phyloP scores from a whole-genome alignment of 169 alveolate species.

The Amoebophrya sp. region DNA sequence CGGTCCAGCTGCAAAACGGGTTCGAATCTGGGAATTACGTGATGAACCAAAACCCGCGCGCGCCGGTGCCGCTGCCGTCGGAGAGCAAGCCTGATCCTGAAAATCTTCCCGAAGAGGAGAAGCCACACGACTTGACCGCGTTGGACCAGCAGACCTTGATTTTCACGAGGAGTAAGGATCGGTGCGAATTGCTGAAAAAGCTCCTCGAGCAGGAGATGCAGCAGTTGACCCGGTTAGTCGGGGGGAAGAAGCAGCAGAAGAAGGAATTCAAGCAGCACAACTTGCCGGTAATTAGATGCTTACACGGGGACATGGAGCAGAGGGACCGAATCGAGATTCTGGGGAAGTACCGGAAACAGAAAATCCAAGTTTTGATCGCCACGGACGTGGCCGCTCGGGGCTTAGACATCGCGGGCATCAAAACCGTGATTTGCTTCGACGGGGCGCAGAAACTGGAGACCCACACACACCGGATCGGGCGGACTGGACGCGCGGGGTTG shows the following conservation, averaged over 20 bases:
- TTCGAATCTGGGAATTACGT: too few species aligned
- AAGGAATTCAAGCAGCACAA: too few species aligned
- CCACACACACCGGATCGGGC: slow-evolving; percentile 26
- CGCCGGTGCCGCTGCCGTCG: too few species aligned
- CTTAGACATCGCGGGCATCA: slow-evolving; percentile 79
- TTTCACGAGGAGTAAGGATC: not conserved
- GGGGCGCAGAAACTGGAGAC: slow-evolving; percentile 78
- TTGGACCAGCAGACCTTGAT: not conserved
- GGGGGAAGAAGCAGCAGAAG: too few species aligned
- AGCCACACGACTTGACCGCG: too few species aligned
- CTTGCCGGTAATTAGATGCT: not conserved
- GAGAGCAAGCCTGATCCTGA: too few species aligned
- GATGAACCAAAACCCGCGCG: too few species aligned
- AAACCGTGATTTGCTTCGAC: slow-evolving; percentile 86
- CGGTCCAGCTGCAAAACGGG: too few species aligned
- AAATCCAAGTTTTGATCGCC: slow-evolving; percentile 62
- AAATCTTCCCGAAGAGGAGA: too few species aligned
- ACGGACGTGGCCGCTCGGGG: slow-evolving; percentile 56
- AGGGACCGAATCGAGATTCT: slow-evolving; percentile 40
- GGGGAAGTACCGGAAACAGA: slow-evolving; percentile 57
- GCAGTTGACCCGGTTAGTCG: too few species aligned
- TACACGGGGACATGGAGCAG: not conserved
- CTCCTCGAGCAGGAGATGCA: not conserved
- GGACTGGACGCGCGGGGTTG: slow-evolving; percentile 29
- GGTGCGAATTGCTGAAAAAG: not conserved